Conservation (phyloP, 73 alveolate species). For the Halteria grandinella region DNA sequence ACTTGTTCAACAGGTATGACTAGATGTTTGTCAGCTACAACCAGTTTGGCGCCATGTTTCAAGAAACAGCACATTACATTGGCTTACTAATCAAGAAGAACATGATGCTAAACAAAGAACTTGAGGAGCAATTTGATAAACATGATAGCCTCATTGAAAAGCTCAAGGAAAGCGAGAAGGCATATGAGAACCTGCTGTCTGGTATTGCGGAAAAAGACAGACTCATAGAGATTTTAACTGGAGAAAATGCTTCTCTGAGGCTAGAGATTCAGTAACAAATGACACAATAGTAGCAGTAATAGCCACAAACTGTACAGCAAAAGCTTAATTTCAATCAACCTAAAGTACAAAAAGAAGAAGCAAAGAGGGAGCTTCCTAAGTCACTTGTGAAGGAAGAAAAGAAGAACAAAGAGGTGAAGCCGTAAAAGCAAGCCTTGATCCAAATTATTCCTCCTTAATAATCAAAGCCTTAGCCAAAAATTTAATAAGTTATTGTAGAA, state of each 20-base stretch:
- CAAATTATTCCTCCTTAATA: neutral
- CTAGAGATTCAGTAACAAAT: neutral
- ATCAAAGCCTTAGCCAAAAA: neutral
- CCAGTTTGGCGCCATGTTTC: constrained; percentile 3
- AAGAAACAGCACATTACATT: constrained; percentile 34
- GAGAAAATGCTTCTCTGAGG: constrained; percentile 2
- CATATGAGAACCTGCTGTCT: constrained; percentile 16
- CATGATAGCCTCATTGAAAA: neutral
- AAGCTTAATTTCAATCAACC: neutral
- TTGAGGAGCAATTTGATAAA: neutral
- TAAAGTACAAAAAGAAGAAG: no score
- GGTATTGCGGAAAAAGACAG: constrained; percentile 1
- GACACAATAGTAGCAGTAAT: neutral
- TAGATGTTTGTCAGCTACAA: constrained; percentile 8
- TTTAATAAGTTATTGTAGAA: neutral
- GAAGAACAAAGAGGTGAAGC: neutral
- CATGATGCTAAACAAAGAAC: neutral
- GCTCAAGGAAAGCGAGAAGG: neutral
- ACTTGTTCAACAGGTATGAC: constrained; percentile 15
- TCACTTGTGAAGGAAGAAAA: constrained; percentile 3
- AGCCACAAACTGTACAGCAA: neutral
- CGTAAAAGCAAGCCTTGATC: neutral
- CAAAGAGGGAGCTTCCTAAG: no score
- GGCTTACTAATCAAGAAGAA: constrained; percentile 24
- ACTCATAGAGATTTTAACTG: neutral